phyloP scores from a whole-genome alignment of 2,329 filamentous ascomycete genomes.

The Keithomyces neogunnii region DNA sequence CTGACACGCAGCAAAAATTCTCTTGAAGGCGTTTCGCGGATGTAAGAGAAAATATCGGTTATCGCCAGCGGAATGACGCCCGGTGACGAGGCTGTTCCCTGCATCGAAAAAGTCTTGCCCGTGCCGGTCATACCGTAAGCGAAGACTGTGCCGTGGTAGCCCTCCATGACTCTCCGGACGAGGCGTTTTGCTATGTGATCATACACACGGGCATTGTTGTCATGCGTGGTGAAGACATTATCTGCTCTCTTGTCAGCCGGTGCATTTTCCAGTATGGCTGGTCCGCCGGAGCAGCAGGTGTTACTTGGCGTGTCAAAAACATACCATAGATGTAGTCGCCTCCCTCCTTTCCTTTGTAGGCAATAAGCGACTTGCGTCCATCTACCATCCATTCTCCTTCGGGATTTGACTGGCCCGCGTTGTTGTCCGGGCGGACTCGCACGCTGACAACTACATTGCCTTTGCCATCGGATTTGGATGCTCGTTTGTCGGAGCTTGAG shows the following conservation, averaged over 20 bases:
- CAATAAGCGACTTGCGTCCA: slow-evolving; percentile 69
- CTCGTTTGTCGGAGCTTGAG: slow-evolving; percentile 32
- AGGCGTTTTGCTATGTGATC: slow-evolving; percentile 89
- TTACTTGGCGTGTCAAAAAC: slow-evolving; percentile 15
- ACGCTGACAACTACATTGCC: slow-evolving; percentile 96
- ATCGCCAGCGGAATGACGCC: slow-evolving; percentile 96
- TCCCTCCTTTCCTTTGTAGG: slow-evolving; percentile 79
- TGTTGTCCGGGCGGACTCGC: slow-evolving; percentile 76
- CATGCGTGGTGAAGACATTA: slow-evolving; percentile 90
- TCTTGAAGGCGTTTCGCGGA: slow-evolving; percentile 87
- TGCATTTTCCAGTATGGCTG: neutral
- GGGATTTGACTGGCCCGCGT: slow-evolving; percentile 48
- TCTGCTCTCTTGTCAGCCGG: slow-evolving; percentile 42
- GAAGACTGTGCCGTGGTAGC: slow-evolving; percentile 96
- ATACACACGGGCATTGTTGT: slow-evolving; percentile 92
- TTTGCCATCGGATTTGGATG: slow-evolving; percentile 62
- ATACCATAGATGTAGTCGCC: slow-evolving; percentile 89
- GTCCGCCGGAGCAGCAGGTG: neutral
- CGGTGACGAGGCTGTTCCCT: slow-evolving; percentile 89
- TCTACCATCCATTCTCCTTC: slow-evolving; percentile 92
- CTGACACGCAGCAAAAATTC: slow-evolving; percentile 94
- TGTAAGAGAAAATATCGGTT: slow-evolving; percentile 98
- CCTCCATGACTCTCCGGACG: slow-evolving; percentile 96
- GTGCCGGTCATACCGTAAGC: slow-evolving; percentile 99
- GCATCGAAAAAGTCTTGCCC: slow-evolving; percentile 99